phyloP scores from a whole-genome alignment of 352 stramenopile species.

The Globisporangium apiculatum region DNA sequence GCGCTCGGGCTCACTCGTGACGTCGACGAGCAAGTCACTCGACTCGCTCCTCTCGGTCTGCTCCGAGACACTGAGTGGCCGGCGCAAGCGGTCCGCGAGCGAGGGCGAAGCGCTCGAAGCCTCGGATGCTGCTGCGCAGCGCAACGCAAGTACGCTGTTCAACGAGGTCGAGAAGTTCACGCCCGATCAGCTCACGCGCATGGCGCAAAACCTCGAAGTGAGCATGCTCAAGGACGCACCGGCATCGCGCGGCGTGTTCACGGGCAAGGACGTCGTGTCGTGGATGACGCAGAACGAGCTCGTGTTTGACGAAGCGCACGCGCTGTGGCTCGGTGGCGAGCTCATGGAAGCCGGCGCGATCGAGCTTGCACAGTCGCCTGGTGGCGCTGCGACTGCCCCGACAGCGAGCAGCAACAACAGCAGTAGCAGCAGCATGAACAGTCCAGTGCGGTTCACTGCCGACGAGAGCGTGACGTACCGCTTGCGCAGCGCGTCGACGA shows the following conservation, averaged over 20 bases:
- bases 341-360: constrained; percentile 54
- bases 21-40: constrained; percentile 55
- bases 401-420: constrained; percentile 8
- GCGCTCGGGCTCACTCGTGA: constrained; percentile 58
- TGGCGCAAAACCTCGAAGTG: constrained; percentile 68
- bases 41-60: constrained; percentile 60
- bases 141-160: constrained; percentile 21
- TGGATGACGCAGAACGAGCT: constrained; percentile 82
- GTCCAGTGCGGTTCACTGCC: constrained; percentile 11
- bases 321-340: constrained; percentile 68
- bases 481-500: constrained; percentile 30
- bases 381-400: background rate
- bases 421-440: constrained; percentile 16
- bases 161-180: constrained; percentile 76
- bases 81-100: constrained; percentile 46
- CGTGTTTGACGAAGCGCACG: constrained; percentile 59
- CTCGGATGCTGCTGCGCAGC: constrained; percentile 8
- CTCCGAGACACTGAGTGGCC: constrained; percentile 37
- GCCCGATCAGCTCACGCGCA: constrained; percentile 63
- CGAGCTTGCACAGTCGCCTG: constrained; percentile 11
- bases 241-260: constrained; percentile 39
- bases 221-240: constrained; percentile 40
- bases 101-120: constrained; percentile 35
- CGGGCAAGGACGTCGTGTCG: constrained; percentile 46
- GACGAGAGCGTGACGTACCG: constrained; percentile 21